A percentile compares a stretch with the other conserved stretches of the same genome.
These are phyloP conservation scores for Agaricus subrufescens DNA, from an alignment of 768 basidiomycete genomes.

Conservation along the genomic window DNA sequence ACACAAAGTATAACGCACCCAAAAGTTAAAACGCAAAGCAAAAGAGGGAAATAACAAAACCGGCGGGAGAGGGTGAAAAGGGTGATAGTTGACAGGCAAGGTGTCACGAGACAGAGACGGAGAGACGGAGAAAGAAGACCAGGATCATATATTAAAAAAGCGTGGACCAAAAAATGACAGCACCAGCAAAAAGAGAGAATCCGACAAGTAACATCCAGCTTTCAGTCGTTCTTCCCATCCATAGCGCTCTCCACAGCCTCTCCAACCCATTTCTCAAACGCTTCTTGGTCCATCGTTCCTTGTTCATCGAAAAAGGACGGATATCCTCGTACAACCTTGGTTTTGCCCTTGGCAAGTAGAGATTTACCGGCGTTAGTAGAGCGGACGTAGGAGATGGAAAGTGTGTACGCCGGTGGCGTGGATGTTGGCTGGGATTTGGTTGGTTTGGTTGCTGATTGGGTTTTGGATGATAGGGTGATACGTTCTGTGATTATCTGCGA, in stretches of 20 bases:
- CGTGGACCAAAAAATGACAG: no score
- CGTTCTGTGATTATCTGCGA: slow-evolving; percentile 85
- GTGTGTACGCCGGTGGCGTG: slow-evolving; percentile 58
- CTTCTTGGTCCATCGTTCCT: slow-evolving; percentile 73
- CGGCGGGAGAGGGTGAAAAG: no score
- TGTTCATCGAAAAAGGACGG: slow-evolving; percentile 77
- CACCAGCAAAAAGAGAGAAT: no score
- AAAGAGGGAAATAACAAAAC: no score
- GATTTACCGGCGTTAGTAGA: slow-evolving; percentile 86
- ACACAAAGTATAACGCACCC: no score
- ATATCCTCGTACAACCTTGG: slow-evolving; percentile 52
- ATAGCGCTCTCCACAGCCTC: slow-evolving; percentile 67
- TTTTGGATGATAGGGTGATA: slow-evolving; percentile 71
- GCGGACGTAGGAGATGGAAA: slow-evolving; percentile 67
- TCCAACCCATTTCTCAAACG: slow-evolving; percentile 77
- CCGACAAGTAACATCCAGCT: background rate
- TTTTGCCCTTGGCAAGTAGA: slow-evolving; percentile 66
- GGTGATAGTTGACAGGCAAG: no score
- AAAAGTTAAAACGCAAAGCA: no score
- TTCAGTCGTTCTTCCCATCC: slow-evolving; percentile 56
- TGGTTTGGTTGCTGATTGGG: slow-evolving; percentile 47
- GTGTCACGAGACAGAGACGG: no score
- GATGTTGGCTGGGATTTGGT: slow-evolving; percentile 17
- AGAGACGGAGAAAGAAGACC: no score
- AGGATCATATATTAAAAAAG: no score